Evolutionary conservation across 441 rosid genomes (phyloP).

Genomic region (Bocquillonia castaneifolia): DNA sequence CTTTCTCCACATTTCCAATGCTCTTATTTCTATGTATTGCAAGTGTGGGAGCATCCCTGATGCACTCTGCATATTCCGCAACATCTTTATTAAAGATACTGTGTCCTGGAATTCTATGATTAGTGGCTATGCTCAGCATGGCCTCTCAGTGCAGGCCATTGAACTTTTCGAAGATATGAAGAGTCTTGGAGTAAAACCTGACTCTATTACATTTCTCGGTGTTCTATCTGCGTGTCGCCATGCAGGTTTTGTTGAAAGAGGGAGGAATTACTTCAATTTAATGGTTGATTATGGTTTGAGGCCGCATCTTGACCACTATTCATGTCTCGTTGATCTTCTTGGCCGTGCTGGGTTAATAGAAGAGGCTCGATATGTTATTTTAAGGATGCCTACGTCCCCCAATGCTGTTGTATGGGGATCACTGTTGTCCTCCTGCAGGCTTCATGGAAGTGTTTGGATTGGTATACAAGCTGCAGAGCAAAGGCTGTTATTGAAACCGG

Average conservation of each 20-base stretch:
- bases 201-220: constrained; percentile 69
- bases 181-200: constrained; percentile 42
- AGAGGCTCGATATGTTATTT: constrained; percentile 56
- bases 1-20: constrained; percentile 37
- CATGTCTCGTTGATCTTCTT: constrained; percentile 77
- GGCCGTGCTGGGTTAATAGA: constrained; percentile 66
- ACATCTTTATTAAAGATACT: constrained; percentile 35
- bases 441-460: constrained; percentile 55
- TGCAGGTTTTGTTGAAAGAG: constrained; percentile 56
- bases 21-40: constrained; percentile 63
- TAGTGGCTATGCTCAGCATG: constrained; percentile 66
- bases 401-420: constrained; percentile 72
- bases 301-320: constrained; percentile 67
- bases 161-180: constrained; percentile 61
- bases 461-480: constrained; percentile 77
- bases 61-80: constrained; percentile 46
- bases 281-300: constrained; percentile 48
- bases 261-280: constrained; percentile 44
- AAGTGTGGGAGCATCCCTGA: constrained; percentile 42
- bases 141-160: constrained; percentile 48
- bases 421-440: constrained; percentile 66
- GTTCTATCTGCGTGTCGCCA: constrained; percentile 81
- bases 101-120: constrained; percentile 65
- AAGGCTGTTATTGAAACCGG: constrained; percentile 54
- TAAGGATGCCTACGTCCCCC: constrained; percentile 53